phyloP scores from a whole-genome alignment of 108 stramenopile species.

The Nannochloropsis salina region DNA sequence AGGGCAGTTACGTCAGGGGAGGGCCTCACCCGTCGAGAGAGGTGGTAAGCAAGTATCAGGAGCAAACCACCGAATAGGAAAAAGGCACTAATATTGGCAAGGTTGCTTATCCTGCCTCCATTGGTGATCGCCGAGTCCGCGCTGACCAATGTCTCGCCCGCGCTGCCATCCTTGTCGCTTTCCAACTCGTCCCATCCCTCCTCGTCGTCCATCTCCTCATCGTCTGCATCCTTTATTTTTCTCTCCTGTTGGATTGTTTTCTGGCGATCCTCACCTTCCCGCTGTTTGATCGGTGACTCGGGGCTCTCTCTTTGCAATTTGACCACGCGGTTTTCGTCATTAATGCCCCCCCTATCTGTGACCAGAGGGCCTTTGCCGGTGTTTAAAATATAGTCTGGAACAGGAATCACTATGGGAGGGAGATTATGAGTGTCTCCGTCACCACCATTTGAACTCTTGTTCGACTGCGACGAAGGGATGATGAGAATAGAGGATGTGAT shows the following conservation, averaged over 20 bases:
- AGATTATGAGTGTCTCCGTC: not conserved
- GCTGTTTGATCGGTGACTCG: too few species aligned
- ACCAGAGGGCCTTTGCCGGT: not conserved
- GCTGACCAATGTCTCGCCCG: not conserved
- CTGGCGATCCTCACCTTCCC: too few species aligned
- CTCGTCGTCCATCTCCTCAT: not conserved
- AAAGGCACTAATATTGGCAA: not conserved
- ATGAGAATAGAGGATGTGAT: not conserved
- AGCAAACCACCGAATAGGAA: not conserved
- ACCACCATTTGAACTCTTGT: not conserved
- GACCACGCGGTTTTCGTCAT: not conserved
- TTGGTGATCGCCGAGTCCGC: not conserved
- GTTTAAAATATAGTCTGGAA: not conserved
- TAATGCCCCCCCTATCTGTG: not conserved
- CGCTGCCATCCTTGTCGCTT: not conserved
- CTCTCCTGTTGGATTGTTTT: not conserved
- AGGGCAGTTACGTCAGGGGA: not conserved
- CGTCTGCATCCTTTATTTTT: not conserved
- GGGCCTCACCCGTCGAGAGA: not conserved
- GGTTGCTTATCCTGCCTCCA: not conserved
- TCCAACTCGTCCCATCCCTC: not conserved
- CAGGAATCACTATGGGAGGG: not conserved
- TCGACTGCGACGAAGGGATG: too few species aligned
- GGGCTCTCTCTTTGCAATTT: not conserved
- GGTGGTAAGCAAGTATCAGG: not conserved